Evolutionary conservation across 129 eudicot species (phyloP).

Genomic region (Dittrichia graveolens): DNA sequence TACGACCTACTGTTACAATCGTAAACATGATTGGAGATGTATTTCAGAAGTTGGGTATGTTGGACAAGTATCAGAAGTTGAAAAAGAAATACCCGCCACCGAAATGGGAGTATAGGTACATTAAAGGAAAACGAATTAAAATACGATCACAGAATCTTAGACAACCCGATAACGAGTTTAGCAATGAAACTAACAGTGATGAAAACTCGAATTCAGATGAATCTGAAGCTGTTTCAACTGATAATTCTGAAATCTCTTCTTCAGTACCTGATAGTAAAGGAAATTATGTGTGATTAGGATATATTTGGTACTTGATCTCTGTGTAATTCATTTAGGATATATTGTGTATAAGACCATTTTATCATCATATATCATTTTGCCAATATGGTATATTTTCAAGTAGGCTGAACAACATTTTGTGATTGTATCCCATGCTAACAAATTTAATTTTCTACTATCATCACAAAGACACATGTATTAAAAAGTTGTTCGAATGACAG

Average conservation of each 20-base stretch:
- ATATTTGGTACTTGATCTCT: neutral
- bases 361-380: constrained; percentile 6
- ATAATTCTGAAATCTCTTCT: constrained; percentile 16
- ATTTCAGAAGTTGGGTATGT: constrained; percentile 69
- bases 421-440: neutral
- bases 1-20: constrained; percentile 62
- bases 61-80: constrained; percentile 77
- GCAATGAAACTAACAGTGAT: constrained; percentile 22
- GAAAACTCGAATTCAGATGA: constrained; percentile 44
- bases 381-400: neutral
- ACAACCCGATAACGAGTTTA: constrained; percentile 29
- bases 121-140: constrained; percentile 84
- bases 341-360: neutral
- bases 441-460: neutral
- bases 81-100: constrained; percentile 89
- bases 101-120: constrained; percentile 75
- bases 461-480: neutral
- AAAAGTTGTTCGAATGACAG: no score
- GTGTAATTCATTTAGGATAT: neutral
- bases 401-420: neutral
- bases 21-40: constrained; percentile 81
- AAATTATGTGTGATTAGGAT: constrained; percentile 9
- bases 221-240: constrained; percentile 11
- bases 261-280: constrained; percentile 10
- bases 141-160: constrained; percentile 46